Base-by-base conservation (phyloP, 352 stramenopile species). In the Blastocystis sp. region DNA sequence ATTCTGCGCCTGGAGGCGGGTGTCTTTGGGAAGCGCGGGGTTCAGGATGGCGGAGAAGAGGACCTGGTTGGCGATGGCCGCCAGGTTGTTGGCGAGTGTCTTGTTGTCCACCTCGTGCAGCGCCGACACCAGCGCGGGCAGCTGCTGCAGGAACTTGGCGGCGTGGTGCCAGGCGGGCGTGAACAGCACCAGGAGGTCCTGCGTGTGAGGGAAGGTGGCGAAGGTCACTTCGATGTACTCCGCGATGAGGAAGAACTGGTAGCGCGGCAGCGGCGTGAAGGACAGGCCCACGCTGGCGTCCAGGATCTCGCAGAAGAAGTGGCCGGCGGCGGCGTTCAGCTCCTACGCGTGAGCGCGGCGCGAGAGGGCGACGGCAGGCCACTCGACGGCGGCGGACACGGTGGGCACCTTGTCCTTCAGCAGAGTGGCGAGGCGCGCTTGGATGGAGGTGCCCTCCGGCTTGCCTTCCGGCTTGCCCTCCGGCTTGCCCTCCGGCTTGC, bases 71-170 rank as follows among this genome's bases (percentile, higher is more conserved):
- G 52, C 28, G 38, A 84, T 84, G n/a, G 74, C n/a, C 42, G 61
- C 60, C 3, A 84, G 24, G 60, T 84, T 84, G 34, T 84, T 84
- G 4, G 54, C 74, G 14, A 84, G 74, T 4, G 74, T 84, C 21
- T 64, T 62, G 6, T 68, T 34, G 19, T 66, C 74, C 17, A 84
- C 34, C 48, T 84, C 74, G 61, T 84, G 74, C 3, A 68, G 45
- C 6, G 74, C 45, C 1, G n/a, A 68, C 0, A 84, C 42, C n/a
- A 68, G 61, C 21, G 19, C 9, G n/a, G 54, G 52, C 4, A 84
- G 17, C 59, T 28, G 34, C 42, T 84, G 54, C 3, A 84, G 24
- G 28, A 68, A 66, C 7, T 28, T 21, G 38, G 57, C 68, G 19
- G 21, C 74, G 28, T 68, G 42, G 3, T 61, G 28, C 52, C 52